Evolutionary conservation across 2,329 filamentous ascomycete species (phyloP).

Genomic region (Stylonectria norvegica): DNA sequence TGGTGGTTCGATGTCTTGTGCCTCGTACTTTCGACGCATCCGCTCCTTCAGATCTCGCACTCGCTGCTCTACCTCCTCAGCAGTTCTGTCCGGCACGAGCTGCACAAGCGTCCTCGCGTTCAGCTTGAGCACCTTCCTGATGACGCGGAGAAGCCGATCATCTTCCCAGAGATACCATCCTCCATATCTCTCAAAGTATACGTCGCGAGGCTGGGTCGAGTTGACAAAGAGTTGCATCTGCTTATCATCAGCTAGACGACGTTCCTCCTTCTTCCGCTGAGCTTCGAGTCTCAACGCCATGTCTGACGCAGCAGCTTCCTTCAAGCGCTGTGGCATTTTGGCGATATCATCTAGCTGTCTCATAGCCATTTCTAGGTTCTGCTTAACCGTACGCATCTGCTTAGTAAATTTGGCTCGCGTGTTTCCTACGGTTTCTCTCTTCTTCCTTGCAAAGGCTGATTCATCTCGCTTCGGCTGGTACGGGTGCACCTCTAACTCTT

Average conservation of each 20-base stretch:
- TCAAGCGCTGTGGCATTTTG: constrained; percentile 4
- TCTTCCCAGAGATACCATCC: constrained; percentile 28
- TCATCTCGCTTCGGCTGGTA: neutral
- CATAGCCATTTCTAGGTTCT: constrained; percentile 10
- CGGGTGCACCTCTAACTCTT: constrained; percentile 11
- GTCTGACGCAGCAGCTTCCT: constrained; percentile 7
- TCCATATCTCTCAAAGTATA: constrained; percentile 21
- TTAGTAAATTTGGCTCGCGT: constrained; percentile 4
- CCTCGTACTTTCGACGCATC: constrained; percentile 19
- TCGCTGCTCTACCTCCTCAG: constrained; percentile 18
- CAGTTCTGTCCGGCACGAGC: constrained; percentile 15
- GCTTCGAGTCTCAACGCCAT: constrained; percentile 1
- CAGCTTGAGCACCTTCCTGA: constrained; percentile 18
- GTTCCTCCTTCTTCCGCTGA: constrained; percentile 3
- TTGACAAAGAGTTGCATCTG: constrained; percentile 20
- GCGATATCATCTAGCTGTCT: constrained; percentile 4
- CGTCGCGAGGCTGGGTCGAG: constrained; percentile 7
- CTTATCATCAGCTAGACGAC: constrained; percentile 2
- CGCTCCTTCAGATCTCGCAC: constrained; percentile 18
- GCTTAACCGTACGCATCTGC: neutral
- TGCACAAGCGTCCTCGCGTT: constrained; percentile 9
- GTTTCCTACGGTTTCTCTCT: constrained; percentile 1
- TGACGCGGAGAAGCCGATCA: constrained; percentile 21
- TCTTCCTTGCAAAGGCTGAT: neutral
- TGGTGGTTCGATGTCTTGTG: constrained; percentile 17